These are phyloP conservation scores for Calonectria hawksworthii DNA, from an alignment of 2,329 filamentous ascomycete species.

Conservation along the genomic window DNA sequence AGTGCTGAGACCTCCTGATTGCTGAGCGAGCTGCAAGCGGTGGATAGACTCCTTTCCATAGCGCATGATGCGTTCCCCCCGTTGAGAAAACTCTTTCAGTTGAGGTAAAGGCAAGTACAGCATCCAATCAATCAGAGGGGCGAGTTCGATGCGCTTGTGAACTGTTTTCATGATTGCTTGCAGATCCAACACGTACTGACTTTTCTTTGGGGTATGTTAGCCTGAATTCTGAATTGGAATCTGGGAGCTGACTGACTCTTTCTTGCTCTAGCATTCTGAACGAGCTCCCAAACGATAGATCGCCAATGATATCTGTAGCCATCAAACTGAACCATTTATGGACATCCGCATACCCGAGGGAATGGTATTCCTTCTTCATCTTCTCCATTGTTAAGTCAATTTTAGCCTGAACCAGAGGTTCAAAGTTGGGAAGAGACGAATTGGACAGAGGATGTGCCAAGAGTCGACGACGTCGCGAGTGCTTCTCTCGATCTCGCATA, in stretches of 20 bases:
- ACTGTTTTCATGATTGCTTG: neutral
- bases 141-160: constrained; percentile 6
- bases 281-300: constrained; percentile 8
- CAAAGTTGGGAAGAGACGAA: constrained; percentile 7
- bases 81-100: neutral
- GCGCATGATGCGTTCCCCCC: neutral
- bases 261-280: constrained; percentile 14
- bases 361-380: constrained; percentile 3
- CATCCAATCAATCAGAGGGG: neutral
- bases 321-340: constrained; percentile 12
- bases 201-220: neutral
- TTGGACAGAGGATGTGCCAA: constrained; percentile 8
- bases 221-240: neutral
- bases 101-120: constrained; percentile 1
- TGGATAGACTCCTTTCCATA: constrained; percentile 13
- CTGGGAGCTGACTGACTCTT: neutral
- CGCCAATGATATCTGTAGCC: constrained; percentile 14
- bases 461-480: constrained; percentile 8
- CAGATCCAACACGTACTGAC: constrained; percentile 7
- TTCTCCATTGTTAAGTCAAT: neutral
- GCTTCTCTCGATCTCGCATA: constrained; percentile 2
- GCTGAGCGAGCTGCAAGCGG: neutral
- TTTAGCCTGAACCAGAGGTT: constrained; percentile 2
- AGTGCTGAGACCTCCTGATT: neutral
- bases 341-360: neutral